These are phyloP conservation scores for Candida stauntonica DNA, from an alignment of 805 yeast genomes.

Conservation along the genomic window DNA sequence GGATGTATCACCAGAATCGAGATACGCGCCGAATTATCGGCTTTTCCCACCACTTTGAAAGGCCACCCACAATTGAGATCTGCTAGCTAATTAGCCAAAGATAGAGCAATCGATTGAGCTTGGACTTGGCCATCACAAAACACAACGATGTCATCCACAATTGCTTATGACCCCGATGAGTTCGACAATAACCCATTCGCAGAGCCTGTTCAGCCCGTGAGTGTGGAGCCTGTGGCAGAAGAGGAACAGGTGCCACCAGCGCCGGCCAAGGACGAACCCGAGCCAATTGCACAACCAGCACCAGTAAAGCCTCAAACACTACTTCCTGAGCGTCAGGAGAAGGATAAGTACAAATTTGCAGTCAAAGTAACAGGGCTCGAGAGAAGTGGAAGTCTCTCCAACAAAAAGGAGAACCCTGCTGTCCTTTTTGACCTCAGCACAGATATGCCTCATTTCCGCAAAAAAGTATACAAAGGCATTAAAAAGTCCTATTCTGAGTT, in stretches of 20 bases:
- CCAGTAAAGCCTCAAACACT: constrained; percentile 1
- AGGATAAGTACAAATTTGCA: constrained; percentile 37
- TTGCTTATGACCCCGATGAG: constrained; percentile 50
- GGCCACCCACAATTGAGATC: too few relatives aligned
- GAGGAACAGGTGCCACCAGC: constrained; percentile 1
- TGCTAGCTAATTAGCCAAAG: too few relatives aligned
- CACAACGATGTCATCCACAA: constrained; percentile 38
- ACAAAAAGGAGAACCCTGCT: constrained; percentile 74
- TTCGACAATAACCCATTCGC: constrained; percentile 62
- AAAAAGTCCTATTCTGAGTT: constrained; percentile 81
- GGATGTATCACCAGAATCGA: too few relatives aligned
- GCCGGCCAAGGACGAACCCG: constrained; percentile 3
- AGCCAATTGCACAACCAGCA: background rate
- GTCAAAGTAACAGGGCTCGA: constrained; percentile 69
- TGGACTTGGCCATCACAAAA: background rate
- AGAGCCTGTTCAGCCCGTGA: constrained; percentile 30
- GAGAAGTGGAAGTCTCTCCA: constrained; percentile 44
- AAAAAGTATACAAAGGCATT: constrained; percentile 61
- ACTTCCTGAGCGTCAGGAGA: constrained; percentile 26
- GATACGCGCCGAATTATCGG: background rate
- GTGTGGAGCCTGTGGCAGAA: background rate
- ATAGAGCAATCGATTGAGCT: too few relatives aligned
- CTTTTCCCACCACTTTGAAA: background rate
- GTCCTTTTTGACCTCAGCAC: constrained; percentile 65
- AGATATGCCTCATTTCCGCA: constrained; percentile 74